Evolutionary conservation across 805 yeast genomes (phyloP), one percentile per base, ranked within the genome.

Genomic region (Priceomyces medius): DNA sequence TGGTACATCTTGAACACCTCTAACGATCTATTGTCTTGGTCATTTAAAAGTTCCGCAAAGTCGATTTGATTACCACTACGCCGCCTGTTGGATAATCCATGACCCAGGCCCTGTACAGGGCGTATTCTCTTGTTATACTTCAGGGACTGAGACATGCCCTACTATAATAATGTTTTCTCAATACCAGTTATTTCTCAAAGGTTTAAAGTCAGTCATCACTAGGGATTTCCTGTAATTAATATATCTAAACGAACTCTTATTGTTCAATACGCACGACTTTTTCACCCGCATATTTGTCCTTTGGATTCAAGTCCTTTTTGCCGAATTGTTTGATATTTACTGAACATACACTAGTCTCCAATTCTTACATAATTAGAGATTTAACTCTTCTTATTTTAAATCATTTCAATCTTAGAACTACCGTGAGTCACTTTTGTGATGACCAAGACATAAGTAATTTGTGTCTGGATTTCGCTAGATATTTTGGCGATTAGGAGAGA

Each of bases 1-100:
- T 60, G 64, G 49, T 70, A 71, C 74, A 70, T 69, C 48, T 64
- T 60, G 49, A 54, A 66, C 26, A 71, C 61, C 36, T 64, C 53
- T 37, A 68, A 48, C 16, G 72, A 63, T 17, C 65, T 47, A 50
- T 69, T 60, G 45, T 68, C 74, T 17, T 39, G 21, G 47, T 70
- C 74, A 10, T 49, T 43, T 14, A 66, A 49, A 14, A 44, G 38
- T 13, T 35, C 40, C 9, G 37, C 28, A 7, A 41, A 16, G 26
- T 41, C 19, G n/a, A 41, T 31, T 7, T 21, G 28, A n/a, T 37
- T 31, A 10, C 28, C 20, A n/a, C 27, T 26, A 9, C 21, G 31
- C 20, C 20, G 19, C 36, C 20, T 31, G 20, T 4, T 19, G n/a
- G 38, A 23, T 21, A 19, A 12, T 6, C 13, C 28, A 10, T 17